phyloP scores from a whole-genome alignment of 192 early-diverging fungal genomes.

The Umbelopsis ramanniana region DNA sequence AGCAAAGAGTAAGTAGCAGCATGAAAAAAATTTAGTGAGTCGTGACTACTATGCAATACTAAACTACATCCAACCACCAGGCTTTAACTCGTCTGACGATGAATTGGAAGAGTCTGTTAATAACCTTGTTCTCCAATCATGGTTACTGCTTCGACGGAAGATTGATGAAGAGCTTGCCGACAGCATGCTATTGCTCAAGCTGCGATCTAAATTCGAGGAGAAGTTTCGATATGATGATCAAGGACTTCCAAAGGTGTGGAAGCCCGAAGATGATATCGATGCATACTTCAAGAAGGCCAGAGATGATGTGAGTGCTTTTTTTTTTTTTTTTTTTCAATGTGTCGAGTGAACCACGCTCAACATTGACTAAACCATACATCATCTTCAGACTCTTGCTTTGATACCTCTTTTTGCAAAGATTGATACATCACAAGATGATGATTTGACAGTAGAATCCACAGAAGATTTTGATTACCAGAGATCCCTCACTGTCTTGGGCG shows the following conservation, averaged over 20 bases:
- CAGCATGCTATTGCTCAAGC: slow-evolving; percentile 78
- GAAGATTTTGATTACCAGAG: slow-evolving; percentile 64
- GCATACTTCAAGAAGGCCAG: slow-evolving; percentile 76
- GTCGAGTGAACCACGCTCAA: neutral
- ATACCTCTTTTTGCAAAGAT: slow-evolving; percentile 76
- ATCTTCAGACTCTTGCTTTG: slow-evolving; percentile 57
- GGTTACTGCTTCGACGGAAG: slow-evolving; percentile 73
- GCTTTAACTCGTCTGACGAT: slow-evolving; percentile 54
- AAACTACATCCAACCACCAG: slow-evolving; percentile 1
- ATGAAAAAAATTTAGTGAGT: neutral
- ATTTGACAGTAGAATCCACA: slow-evolving; percentile 40
- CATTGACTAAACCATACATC: too few relatives aligned
- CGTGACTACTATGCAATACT: neutral
- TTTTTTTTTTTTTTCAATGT: neutral
- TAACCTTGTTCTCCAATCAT: slow-evolving; percentile 67
- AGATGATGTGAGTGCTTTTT: slow-evolving; percentile 49
- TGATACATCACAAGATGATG: slow-evolving; percentile 53
- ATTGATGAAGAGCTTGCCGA: slow-evolving; percentile 85
- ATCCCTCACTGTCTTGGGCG: slow-evolving; percentile 65
- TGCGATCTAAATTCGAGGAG: slow-evolving; percentile 82
- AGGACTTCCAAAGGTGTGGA: slow-evolving; percentile 95
- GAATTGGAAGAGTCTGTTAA: slow-evolving; percentile 57
- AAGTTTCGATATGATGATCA: slow-evolving; percentile 93
- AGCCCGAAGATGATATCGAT: slow-evolving; percentile 94
- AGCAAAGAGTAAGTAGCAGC: slow-evolving; percentile 45